Conservation (phyloP, 805 yeast genomes). For the Lipomyces anomalus region DNA sequence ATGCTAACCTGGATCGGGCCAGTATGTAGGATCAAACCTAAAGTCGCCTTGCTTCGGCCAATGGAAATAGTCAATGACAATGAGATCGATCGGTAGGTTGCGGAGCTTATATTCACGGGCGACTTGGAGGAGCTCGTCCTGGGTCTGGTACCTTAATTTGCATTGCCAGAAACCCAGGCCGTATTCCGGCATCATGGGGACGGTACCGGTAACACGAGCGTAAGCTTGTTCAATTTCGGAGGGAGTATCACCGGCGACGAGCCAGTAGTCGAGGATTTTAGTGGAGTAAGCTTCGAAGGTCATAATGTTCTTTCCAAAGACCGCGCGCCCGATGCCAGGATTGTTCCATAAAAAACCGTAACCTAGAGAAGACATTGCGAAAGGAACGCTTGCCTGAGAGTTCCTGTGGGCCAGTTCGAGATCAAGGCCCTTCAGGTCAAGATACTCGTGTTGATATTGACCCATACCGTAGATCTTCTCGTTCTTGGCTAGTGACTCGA, state of each 20-base stretch:
- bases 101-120: no score
- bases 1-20: conserved; percentile 27
- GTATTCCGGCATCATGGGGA: conserved; percentile 23
- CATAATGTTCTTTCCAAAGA: conserved; percentile 23
- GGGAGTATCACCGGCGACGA: conserved; percentile 26
- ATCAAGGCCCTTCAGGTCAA: conserved; percentile 20
- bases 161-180: conserved; percentile 25
- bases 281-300: conserved; percentile 22
- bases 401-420: conserved; percentile 23
- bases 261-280: conserved; percentile 13
- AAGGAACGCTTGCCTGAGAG: conserved; percentile 25
- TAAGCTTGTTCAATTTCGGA: conserved; percentile 20
- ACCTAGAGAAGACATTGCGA: conserved; percentile 21
- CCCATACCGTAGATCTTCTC: conserved; percentile 26
- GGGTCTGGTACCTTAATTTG: conserved; percentile 22
- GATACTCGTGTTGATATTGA: conserved; percentile 23
- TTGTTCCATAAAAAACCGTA: conserved; percentile 24
- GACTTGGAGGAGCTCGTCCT: conserved; percentile 22
- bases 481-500: conserved; percentile 14
- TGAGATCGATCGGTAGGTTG: conserved; percentile 20
- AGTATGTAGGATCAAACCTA: conserved; percentile 21
- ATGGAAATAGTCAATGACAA: no score
- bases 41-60: conserved; percentile 24
- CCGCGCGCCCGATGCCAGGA: conserved; percentile 22
- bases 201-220: conserved; percentile 22